These are phyloP conservation scores for Grosmannia huntii DNA, from an alignment of 2,329 filamentous ascomycete genomes.

Conservation along the genomic window DNA sequence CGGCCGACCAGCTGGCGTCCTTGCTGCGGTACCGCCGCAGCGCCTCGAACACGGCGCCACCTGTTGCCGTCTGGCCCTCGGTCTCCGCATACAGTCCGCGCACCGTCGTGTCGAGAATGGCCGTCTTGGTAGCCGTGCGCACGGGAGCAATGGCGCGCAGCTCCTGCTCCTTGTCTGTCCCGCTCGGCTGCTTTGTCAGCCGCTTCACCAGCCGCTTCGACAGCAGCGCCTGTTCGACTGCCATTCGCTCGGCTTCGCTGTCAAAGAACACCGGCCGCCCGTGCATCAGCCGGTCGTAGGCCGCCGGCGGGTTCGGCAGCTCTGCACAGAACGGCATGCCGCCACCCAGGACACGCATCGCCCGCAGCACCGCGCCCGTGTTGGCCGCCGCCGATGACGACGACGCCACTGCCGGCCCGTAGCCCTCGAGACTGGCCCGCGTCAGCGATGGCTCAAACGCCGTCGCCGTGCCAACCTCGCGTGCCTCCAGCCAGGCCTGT, in stretches of 20 bases:
- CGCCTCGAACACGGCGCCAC: conserved; percentile 5
- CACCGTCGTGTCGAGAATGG: conserved; percentile 23
- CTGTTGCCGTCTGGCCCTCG: conserved; percentile 12
- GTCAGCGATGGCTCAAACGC: conserved; percentile 21
- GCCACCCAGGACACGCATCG: conserved; percentile 26
- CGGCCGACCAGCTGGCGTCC: conserved; percentile 19
- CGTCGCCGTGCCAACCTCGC: conserved; percentile 18
- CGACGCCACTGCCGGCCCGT: conserved; percentile 25
- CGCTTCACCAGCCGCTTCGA: background rate
- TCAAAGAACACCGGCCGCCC: conserved; percentile 23
- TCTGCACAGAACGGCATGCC: conserved; percentile 20
- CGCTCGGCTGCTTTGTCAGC: background rate
- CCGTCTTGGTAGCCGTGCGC: conserved; percentile 15
- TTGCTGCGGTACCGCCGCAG: conserved; percentile 24
- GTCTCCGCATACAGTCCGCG: conserved; percentile 21
- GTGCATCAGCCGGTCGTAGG: conserved; percentile 12
- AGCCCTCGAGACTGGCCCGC: conserved; percentile 21
- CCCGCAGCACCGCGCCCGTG: conserved; percentile 20
- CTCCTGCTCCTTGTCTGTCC: background rate
- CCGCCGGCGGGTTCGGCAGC: conserved; percentile 12
- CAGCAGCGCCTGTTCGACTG: conserved; percentile 4
- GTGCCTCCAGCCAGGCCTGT: conserved; percentile 14
- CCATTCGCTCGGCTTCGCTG: conserved; percentile 16
- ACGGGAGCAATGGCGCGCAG: conserved; percentile 10
- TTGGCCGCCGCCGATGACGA: conserved; percentile 10